These are phyloP conservation scores for Xylariaceae sp. DNA, from an alignment of 2,329 filamentous ascomycete species.

Conservation along the genomic window DNA sequence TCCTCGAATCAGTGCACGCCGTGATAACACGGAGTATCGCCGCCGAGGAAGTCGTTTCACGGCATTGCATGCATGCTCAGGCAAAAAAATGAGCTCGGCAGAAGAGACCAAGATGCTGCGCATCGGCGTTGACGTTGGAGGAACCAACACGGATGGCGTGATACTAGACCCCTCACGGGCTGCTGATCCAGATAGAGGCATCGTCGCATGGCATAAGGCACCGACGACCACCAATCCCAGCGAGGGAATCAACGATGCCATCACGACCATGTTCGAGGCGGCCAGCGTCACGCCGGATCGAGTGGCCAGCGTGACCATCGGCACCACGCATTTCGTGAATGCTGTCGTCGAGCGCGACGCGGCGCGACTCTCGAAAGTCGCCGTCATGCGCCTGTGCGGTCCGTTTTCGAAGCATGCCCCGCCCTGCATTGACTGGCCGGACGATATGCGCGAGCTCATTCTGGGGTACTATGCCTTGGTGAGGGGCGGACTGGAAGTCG, in stretches of 20 bases:
- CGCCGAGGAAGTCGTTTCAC: constrained; percentile 2
- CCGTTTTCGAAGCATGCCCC: constrained; percentile 48
- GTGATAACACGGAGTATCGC: no score
- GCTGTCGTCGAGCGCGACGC: constrained; percentile 52
- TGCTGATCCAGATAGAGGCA: constrained; percentile 34
- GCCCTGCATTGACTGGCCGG: constrained; percentile 51
- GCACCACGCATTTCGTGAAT: constrained; percentile 56
- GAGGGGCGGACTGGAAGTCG: constrained; percentile 48
- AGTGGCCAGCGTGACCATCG: constrained; percentile 47
- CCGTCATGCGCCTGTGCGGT: constrained; percentile 50
- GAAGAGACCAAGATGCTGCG: constrained; percentile 15
- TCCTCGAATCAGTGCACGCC: constrained; percentile 51
- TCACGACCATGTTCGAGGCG: neutral
- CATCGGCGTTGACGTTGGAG: constrained; percentile 30
- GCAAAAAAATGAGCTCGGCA: constrained; percentile 15
- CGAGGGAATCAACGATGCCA: constrained; percentile 38
- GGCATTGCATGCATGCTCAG: no score
- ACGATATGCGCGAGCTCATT: constrained; percentile 42
- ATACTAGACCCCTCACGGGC: constrained; percentile 40
- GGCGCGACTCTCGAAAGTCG: constrained; percentile 43
- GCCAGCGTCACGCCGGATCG: constrained; percentile 24
- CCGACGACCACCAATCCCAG: constrained; percentile 45
- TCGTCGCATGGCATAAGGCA: constrained; percentile 46
- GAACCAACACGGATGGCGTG: constrained; percentile 51
- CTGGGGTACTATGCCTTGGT: constrained; percentile 41